Conservation (phyloP, 1,284 basidiomycete species). For the Mycena sp. region DNA sequence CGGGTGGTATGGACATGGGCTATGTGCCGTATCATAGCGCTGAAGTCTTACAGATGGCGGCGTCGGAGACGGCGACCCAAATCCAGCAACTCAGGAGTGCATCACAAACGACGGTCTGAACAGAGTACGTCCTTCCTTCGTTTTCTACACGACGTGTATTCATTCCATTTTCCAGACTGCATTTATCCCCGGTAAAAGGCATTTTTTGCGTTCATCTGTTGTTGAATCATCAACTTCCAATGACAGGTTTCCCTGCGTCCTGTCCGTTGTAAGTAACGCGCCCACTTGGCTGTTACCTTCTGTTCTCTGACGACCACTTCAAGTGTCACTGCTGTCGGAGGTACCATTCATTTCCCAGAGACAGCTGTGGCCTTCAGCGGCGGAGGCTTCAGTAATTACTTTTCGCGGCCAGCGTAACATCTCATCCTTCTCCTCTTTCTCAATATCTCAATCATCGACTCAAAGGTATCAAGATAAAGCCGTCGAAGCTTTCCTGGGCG, state of each 20-base stretch:
- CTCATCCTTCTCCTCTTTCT: not conserved
- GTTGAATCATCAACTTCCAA: not conserved
- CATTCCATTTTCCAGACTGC: constrained; percentile 10
- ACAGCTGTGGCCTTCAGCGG: constrained; percentile 66
- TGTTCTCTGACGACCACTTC: not conserved
- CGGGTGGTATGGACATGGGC: constrained; percentile 13
- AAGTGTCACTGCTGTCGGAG: constrained; percentile 70
- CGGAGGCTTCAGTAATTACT: constrained; percentile 67
- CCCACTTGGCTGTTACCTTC: constrained; percentile 28
- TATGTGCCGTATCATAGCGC: not conserved
- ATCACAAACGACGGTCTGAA: constrained; percentile 69
- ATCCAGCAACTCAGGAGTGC: constrained; percentile 54
- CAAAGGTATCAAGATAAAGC: constrained; percentile 55
- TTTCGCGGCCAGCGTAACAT: constrained; percentile 35
- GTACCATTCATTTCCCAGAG: constrained; percentile 64
- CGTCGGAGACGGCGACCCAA: constrained; percentile 64
- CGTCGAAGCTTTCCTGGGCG: constrained; percentile 52
- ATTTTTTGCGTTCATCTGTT: not conserved
- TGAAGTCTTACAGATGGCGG: constrained; percentile 18
- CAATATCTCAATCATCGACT: constrained; percentile 28
- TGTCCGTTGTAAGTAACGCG: constrained; percentile 43
- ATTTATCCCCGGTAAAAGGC: constrained; percentile 32
- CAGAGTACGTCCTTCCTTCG: constrained; percentile 46
- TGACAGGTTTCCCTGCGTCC: constrained; percentile 30
- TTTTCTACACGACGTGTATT: not conserved